Evolutionary conservation across 2,329 filamentous ascomycete genomes (phyloP).

Genomic region (Teratosphaeria gauchensis): DNA sequence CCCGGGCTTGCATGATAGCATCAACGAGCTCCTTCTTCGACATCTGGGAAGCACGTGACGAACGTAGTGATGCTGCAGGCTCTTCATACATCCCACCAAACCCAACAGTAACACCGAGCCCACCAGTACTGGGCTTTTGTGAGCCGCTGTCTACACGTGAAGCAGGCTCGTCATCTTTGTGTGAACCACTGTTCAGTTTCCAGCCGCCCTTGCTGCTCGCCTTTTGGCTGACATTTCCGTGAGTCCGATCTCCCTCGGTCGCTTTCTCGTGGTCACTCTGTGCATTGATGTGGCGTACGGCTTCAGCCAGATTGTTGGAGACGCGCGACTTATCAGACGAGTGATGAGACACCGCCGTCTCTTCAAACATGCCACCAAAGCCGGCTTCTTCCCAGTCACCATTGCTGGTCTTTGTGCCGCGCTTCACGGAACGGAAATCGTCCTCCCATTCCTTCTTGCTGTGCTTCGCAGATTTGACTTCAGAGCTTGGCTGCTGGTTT

Average conservation of each 20-base stretch:
- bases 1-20: neutral
- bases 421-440: neutral
- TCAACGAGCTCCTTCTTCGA: neutral
- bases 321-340: neutral
- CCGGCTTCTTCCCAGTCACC: neutral
- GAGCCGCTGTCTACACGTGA: neutral
- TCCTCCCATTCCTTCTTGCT: neutral
- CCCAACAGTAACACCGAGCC: neutral
- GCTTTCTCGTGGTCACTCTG: neutral
- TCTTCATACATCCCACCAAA: neutral
- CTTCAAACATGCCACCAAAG: neutral
- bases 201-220: neutral
- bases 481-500: neutral
- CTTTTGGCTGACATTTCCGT: neutral
- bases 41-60: neutral
- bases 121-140: neutral
- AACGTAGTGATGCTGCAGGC: neutral
- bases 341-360: neutral
- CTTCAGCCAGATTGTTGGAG: neutral
- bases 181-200: neutral
- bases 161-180: neutral
- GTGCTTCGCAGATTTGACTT: neutral
- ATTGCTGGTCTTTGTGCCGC: neutral
- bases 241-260: neutral
- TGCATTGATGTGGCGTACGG: neutral